Conservation (phyloP, 352 stramenopile species). For the Globisporangium lucens region DNA sequence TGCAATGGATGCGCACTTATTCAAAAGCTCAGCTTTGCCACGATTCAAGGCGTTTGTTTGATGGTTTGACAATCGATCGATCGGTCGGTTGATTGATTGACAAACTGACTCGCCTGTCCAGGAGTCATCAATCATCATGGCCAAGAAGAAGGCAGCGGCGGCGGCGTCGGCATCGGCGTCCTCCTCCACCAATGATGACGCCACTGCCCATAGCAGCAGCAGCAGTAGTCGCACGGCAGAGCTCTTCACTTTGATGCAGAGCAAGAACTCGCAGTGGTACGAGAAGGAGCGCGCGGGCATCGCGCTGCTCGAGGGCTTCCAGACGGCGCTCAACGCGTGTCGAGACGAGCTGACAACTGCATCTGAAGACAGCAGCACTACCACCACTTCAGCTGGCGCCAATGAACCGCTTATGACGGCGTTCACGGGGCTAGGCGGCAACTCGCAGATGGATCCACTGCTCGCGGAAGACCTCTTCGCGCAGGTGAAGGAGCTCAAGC, state of each 20-base stretch:
- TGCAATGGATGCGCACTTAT: no score
- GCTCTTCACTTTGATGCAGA: constrained; percentile 44
- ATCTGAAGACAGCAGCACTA: not conserved
- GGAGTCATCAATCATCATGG: constrained; percentile 21
- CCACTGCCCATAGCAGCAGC: not conserved
- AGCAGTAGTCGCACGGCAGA: constrained; percentile 10
- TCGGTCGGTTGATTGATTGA: not conserved
- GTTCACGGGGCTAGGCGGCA: constrained; percentile 30
- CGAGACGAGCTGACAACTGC: constrained; percentile 21
- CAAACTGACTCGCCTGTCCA: not conserved
- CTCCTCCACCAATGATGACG: not conserved
- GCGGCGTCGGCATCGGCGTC: not conserved
- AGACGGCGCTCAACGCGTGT: constrained; percentile 52
- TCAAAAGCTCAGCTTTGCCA: no score
- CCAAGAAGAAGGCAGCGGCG: constrained; percentile 36
- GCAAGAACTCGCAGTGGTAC: constrained; percentile 48
- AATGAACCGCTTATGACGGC: constrained; percentile 7
- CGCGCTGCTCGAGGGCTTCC: constrained; percentile 59
- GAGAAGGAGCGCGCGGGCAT: constrained; percentile 65
- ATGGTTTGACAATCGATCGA: not conserved
- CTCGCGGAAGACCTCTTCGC: constrained; percentile 63
- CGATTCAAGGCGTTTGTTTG: no score
- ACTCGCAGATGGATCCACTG: constrained; percentile 59
- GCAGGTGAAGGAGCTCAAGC: constrained; percentile 47
- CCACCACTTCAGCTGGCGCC: not conserved